These are phyloP conservation scores for Phytopythium helicoides DNA, from an alignment of 352 stramenopile species.

Conservation along the genomic window DNA sequence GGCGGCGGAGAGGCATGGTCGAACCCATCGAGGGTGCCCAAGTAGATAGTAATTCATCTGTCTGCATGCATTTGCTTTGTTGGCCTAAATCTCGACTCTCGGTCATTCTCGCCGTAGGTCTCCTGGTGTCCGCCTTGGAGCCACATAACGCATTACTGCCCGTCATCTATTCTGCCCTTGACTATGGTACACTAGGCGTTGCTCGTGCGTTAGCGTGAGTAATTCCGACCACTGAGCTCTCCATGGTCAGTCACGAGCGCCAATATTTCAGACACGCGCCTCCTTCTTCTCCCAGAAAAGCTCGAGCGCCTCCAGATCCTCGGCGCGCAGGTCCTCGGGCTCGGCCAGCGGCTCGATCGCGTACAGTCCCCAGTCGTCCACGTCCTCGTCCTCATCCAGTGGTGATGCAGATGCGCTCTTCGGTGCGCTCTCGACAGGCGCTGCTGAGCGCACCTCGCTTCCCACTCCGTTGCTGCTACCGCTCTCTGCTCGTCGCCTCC, in stretches of 20 bases:
- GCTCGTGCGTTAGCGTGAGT: too few relatives aligned
- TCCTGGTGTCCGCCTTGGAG: too few relatives aligned
- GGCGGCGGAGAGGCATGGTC: too few relatives aligned
- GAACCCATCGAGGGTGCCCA: too few relatives aligned
- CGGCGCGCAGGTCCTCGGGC: conserved; percentile 16
- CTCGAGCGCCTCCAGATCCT: conserved; percentile 29
- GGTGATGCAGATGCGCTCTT: conserved; percentile 21
- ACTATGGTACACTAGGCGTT: too few relatives aligned
- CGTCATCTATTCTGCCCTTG: too few relatives aligned
- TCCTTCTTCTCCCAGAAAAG: conserved; percentile 8
- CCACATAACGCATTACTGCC: too few relatives aligned
- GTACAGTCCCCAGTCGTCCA: conserved; percentile 25
- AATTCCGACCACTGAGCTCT: neutral
- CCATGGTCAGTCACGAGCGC: neutral
- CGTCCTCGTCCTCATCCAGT: conserved; percentile 26
- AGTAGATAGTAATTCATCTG: too few relatives aligned
- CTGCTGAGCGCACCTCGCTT: neutral
- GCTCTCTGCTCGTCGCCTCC: neutral
- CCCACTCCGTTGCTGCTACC: neutral
- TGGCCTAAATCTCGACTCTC: too few relatives aligned
- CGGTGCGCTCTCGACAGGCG: neutral
- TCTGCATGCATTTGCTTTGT: too few relatives aligned
- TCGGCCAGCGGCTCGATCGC: conserved; percentile 23
- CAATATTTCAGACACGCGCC: neutral
- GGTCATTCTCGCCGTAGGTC: too few relatives aligned